These are phyloP conservation scores for Porogramme epimiltina DNA, from an alignment of 1,284 basidiomycete genomes.

Conservation along the genomic window DNA sequence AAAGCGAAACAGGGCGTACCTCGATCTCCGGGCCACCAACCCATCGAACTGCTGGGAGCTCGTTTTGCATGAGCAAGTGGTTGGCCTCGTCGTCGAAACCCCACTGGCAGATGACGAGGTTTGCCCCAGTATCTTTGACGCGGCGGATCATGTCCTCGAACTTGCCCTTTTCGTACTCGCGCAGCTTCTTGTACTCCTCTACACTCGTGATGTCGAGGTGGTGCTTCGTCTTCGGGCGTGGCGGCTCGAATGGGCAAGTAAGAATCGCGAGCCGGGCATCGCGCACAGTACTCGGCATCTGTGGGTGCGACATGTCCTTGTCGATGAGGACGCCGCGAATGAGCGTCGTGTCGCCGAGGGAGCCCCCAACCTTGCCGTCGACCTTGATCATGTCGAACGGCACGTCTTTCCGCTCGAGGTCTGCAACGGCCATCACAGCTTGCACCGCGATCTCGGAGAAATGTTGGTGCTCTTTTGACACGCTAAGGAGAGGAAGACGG, in stretches of 20 bases:
- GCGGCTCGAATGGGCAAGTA: slow-evolving; percentile 98
- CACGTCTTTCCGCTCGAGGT: slow-evolving; percentile 93
- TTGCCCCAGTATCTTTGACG: slow-evolving; percentile 98
- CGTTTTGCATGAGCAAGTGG: slow-evolving; percentile 96
- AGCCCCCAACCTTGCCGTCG: slow-evolving; percentile 97
- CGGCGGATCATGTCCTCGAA: slow-evolving; percentile 97
- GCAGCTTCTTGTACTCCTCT: slow-evolving; percentile 96
- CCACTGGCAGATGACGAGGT: slow-evolving; percentile 99
- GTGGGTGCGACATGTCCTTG: slow-evolving; percentile 99
- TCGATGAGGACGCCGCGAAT: slow-evolving; percentile 97
- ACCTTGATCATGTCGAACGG: slow-evolving; percentile 99
- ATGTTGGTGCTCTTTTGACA: slow-evolving; percentile 94
- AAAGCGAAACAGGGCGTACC: slow-evolving; percentile 51
- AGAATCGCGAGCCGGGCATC: slow-evolving; percentile 96
- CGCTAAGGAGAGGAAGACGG: slow-evolving; percentile 52
- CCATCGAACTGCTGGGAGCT: slow-evolving; percentile 98
- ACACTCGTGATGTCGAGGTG: slow-evolving; percentile 97
- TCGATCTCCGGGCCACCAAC: slow-evolving; percentile 99
- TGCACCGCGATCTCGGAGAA: slow-evolving; percentile 99
- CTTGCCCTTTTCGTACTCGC: slow-evolving; percentile 95
- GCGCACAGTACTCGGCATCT: slow-evolving; percentile 89
- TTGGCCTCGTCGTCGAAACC: slow-evolving; percentile 99
- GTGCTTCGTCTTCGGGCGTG: slow-evolving; percentile 99
- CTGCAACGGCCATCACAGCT: slow-evolving; percentile 93
- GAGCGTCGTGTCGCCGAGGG: slow-evolving; percentile 90